Evolutionary conservation across 1,284 basidiomycete species (phyloP).

Genomic region (Coniferiporia weirii): DNA sequence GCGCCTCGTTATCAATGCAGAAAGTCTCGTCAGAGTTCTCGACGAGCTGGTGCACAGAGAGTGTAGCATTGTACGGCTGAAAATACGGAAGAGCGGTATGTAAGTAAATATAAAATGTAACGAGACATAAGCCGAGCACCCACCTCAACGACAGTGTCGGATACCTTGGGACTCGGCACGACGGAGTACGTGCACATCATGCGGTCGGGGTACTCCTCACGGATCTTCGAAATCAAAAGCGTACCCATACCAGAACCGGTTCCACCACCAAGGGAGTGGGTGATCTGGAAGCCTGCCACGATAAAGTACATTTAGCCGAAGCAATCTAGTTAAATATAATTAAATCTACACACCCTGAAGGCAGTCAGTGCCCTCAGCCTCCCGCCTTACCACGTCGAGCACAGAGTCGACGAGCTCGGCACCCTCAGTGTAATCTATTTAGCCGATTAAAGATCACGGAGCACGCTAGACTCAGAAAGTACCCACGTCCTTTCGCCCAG

Average conservation of each 20-base stretch:
- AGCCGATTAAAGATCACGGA: conserved; percentile 6
- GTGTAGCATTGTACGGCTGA: conserved; percentile 90
- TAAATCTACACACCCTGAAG: conserved; percentile 95
- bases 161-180: conserved; percentile 82
- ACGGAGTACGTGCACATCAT: conserved; percentile 94
- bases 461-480: background rate
- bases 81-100: conserved; percentile 76
- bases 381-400: conserved; percentile 68
- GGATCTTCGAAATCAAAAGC: conserved; percentile 77
- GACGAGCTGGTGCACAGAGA: conserved; percentile 91
- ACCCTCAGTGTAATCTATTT: conserved; percentile 86
- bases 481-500: conserved; percentile 86
- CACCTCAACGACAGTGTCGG: conserved; percentile 12
- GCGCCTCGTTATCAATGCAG: conserved; percentile 95
- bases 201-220: conserved; percentile 90
- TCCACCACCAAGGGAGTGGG: conserved; percentile 95
- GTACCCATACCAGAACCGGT: conserved; percentile 87
- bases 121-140: background rate
- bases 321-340: conserved; percentile 84
- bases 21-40: conserved; percentile 89
- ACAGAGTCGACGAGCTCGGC: conserved; percentile 90
- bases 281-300: conserved; percentile 69
- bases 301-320: background rate
- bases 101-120: conserved; percentile 24
- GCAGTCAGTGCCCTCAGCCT: conserved; percentile 79